phyloP scores from a whole-genome alignment of 129 eudicot genomes.

The Tanacetum coccineum region DNA sequence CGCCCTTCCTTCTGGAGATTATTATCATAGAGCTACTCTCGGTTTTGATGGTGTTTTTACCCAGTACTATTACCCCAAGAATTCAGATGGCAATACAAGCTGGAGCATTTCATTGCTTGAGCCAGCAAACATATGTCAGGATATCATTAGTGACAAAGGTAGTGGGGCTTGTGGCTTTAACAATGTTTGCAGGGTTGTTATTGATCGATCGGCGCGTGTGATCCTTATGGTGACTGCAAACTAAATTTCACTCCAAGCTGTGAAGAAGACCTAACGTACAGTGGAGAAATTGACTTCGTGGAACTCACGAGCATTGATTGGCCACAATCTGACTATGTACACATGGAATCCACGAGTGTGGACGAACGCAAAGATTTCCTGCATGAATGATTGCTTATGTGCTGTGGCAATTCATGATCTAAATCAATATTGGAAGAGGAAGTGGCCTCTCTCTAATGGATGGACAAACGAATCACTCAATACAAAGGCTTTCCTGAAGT shows the following conservation, averaged over 20 bases:
- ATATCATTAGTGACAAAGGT: too few relatives aligned
- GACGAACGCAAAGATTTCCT: slow-evolving; percentile 31
- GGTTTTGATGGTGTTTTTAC: slow-evolving; percentile 46
- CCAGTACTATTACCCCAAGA: slow-evolving; percentile 39
- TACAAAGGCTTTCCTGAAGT: slow-evolving; percentile 30
- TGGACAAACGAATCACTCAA: not conserved
- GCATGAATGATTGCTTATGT: slow-evolving; percentile 40
- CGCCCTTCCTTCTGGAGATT: slow-evolving; percentile 15
- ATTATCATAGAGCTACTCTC: slow-evolving; percentile 46
- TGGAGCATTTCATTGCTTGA: slow-evolving; percentile 32
- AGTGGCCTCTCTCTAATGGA: slow-evolving; percentile 27
- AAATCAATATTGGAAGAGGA: slow-evolving; percentile 39
- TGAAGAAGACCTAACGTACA: not conserved
- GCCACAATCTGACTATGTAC: slow-evolving; percentile 37
- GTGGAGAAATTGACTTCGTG: slow-evolving; percentile 8
- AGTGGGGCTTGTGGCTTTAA: too few relatives aligned
- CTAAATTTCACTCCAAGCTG: slow-evolving; percentile 31
- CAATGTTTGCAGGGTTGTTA: slow-evolving; percentile 13
- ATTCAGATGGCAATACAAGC: not conserved
- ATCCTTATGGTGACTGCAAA: slow-evolving; percentile 36
- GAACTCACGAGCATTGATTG: slow-evolving; percentile 36
- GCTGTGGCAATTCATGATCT: slow-evolving; percentile 29
- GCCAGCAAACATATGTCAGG: too few relatives aligned
- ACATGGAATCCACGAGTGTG: slow-evolving; percentile 1
- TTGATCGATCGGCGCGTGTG: slow-evolving; percentile 35